Conservation (phyloP, 306 rosid genomes). For the Corylus avellana region DNA sequence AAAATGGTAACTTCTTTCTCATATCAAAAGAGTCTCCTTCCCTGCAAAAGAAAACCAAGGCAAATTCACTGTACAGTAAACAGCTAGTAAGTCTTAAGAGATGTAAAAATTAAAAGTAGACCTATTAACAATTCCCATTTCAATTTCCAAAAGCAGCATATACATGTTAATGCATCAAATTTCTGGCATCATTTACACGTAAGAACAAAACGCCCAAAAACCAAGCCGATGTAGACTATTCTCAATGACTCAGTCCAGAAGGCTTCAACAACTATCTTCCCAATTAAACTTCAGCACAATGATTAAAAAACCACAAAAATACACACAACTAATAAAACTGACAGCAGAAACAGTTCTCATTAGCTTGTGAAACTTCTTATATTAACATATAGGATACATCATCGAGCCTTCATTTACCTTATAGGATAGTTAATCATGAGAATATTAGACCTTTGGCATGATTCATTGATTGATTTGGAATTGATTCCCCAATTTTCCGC, state of each 20-base stretch:
- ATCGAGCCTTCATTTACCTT: constrained; percentile 55
- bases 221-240: background rate
- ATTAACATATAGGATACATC: constrained; percentile 8
- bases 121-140: constrained; percentile 14
- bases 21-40: constrained; percentile 90
- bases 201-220: background rate
- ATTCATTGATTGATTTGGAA: constrained; percentile 62
- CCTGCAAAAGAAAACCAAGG: constrained; percentile 52
- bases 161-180: constrained; percentile 13
- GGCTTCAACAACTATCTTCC: background rate
- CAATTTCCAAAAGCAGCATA: constrained; percentile 21
- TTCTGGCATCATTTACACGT: background rate
- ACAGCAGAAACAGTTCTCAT: constrained; percentile 7
- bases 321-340: background rate
- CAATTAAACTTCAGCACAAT: background rate
- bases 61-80: constrained; percentile 23
- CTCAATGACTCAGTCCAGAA: background rate
- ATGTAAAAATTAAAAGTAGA: constrained; percentile 6
- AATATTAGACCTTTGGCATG: constrained; percentile 71
- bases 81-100: constrained; percentile 19
- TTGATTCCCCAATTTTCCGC: constrained; percentile 94
- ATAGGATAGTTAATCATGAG: constrained; percentile 90
- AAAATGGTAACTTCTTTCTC: constrained; percentile 92
- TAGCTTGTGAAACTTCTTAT: background rate
- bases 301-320: background rate